These are phyloP conservation scores for Colletotrichum nymphaeae DNA, from an alignment of 2,329 filamentous ascomycete genomes.

Conservation along the genomic window DNA sequence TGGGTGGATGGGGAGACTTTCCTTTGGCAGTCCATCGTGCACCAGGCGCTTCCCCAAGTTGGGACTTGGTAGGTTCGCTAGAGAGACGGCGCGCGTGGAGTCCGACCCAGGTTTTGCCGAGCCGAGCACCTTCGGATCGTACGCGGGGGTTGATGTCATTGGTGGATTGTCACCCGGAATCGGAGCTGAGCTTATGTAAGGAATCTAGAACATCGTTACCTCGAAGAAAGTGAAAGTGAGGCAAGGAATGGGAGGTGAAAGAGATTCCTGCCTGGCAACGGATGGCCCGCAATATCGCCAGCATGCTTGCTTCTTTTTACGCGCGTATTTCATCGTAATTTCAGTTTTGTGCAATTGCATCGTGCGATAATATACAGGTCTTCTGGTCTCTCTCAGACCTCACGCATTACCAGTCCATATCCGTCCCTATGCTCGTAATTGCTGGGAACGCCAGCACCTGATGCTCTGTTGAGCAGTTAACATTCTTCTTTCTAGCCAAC, in stretches of 20 bases:
- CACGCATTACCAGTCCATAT: neutral
- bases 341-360: neutral
- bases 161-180: conserved; percentile 17
- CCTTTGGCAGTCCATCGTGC: conserved; percentile 30
- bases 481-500: neutral
- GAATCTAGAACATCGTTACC: conserved; percentile 3
- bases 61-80: conserved; percentile 11
- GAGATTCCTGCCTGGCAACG: neutral
- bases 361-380: neutral
- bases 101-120: conserved; percentile 33
- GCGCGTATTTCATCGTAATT: neutral
- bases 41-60: conserved; percentile 27
- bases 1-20: conserved; percentile 32
- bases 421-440: neutral
- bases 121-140: conserved; percentile 28
- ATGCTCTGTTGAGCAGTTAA: neutral
- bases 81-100: conserved; percentile 11
- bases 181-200: conserved; percentile 27
- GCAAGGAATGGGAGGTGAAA: neutral
- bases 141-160: conserved; percentile 32
- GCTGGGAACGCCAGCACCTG: neutral
- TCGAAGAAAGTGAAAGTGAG: conserved; percentile 7
- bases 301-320: neutral
- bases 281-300: neutral
- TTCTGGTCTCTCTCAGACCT: neutral